phyloP scores from a whole-genome alignment of 2,329 filamentous ascomycete genomes.

The Trichothecium sympodiale region DNA sequence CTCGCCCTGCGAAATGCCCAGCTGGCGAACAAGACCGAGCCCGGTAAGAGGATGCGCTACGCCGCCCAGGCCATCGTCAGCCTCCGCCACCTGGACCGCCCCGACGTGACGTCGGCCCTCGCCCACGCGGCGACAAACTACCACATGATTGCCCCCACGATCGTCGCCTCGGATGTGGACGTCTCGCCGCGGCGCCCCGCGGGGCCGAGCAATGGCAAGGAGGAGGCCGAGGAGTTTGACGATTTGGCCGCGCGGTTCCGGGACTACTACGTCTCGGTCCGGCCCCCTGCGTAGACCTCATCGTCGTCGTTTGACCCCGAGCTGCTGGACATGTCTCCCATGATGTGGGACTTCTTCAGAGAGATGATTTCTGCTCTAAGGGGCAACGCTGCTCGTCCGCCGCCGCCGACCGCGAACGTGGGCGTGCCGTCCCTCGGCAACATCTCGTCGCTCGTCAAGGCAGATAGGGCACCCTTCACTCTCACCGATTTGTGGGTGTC shows the following conservation, averaged over 20 bases:
- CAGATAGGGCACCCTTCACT: constrained; percentile 1
- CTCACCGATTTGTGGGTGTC: background rate
- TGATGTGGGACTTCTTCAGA: background rate
- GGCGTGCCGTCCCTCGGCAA: constrained; percentile 1
- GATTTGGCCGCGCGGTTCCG: background rate
- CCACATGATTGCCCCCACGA: background rate
- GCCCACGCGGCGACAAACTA: background rate
- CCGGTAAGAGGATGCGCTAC: background rate
- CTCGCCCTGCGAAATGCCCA: background rate
- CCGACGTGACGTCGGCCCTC: too few relatives aligned
- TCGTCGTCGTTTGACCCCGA: too few relatives aligned
- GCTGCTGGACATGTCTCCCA: too few relatives aligned
- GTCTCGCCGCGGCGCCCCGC: too few relatives aligned
- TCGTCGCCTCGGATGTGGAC: background rate
- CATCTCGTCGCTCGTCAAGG: background rate
- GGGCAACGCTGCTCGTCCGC: background rate
- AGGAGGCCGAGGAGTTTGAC: background rate
- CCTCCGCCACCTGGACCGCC: background rate
- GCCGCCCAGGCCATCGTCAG: background rate
- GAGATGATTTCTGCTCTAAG: background rate
- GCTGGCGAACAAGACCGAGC: background rate
- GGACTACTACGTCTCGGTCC: background rate
- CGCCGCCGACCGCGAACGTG: background rate
- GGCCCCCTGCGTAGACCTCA: too few relatives aligned
- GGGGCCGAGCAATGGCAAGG: background rate